These are phyloP conservation scores for Hypoxylon rickii DNA, from an alignment of 495 filamentous ascomycete genomes.

Conservation along the genomic window DNA sequence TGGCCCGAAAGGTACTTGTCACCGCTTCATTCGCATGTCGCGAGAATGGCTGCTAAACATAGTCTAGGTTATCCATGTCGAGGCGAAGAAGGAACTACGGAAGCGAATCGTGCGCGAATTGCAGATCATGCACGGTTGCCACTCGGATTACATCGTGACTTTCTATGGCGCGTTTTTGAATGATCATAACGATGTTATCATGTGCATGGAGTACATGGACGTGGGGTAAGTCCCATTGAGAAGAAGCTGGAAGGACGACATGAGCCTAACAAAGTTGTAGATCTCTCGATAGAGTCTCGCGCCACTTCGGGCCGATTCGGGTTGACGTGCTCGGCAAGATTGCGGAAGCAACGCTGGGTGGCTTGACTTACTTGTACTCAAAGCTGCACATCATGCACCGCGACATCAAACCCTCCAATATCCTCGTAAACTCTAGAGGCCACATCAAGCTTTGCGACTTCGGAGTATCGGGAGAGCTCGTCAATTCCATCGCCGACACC, in stretches of 20 bases:
- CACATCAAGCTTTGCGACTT: conserved; percentile 98
- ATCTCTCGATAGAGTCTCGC: conserved; percentile 92
- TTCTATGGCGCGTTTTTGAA: conserved; percentile 98
- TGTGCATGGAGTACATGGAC: conserved; percentile 99
- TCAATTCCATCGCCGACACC: conserved; percentile 96
- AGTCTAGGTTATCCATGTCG: conserved; percentile 89
- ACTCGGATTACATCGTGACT: conserved; percentile 92
- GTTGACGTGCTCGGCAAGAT: conserved; percentile 99
- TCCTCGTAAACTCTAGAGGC: conserved; percentile 90
- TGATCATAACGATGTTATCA: conserved; percentile 91
- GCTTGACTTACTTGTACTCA: conserved; percentile 91
- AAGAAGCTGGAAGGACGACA: background rate
- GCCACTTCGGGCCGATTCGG: conserved; percentile 89
- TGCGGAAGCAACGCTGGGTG: conserved; percentile 92
- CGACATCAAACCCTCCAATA: conserved; percentile 98
- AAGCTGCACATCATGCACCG: conserved; percentile 97
- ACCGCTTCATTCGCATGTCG: background rate
- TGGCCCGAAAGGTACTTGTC: conserved; percentile 87
- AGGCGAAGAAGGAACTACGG: conserved; percentile 93
- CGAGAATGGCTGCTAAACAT: conserved; percentile 2
- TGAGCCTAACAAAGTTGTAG: conserved; percentile 57
- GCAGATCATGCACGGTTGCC: conserved; percentile 97
- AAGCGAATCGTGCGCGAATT: conserved; percentile 95
- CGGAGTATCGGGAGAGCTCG: conserved; percentile 92
- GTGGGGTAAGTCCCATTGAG: conserved; percentile 73